Conservation (phyloP, 192 early-diverging fungal species). For the Coemansia sp. region DNA sequence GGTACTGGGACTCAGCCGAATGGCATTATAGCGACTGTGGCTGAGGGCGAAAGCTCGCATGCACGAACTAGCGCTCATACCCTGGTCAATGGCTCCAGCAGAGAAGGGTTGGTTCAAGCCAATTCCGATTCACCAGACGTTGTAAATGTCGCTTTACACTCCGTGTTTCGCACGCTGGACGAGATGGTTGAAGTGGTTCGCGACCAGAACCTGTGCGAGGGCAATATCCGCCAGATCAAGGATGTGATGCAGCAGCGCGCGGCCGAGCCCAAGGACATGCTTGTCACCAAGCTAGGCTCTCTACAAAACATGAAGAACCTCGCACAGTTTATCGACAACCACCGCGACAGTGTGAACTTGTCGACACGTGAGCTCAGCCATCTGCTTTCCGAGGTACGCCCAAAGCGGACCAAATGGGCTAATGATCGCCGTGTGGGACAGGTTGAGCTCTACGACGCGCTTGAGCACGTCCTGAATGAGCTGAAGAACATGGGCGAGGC, state of each 20-base stretch:
- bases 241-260: slow-evolving; percentile 25
- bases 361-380: slow-evolving; percentile 70
- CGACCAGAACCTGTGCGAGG: slow-evolving; percentile 31
- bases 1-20: not conserved
- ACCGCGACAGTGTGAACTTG: slow-evolving; percentile 62
- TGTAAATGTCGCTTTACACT: slow-evolving; percentile 12
- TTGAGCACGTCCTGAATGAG: slow-evolving; percentile 79
- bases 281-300: slow-evolving; percentile 42
- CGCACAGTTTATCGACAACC: slow-evolving; percentile 69
- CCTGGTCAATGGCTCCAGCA: not conserved
- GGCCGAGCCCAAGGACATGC: slow-evolving; percentile 50
- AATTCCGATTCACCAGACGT: not conserved
- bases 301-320: slow-evolving; percentile 64
- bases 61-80: not conserved
- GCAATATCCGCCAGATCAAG: slow-evolving; percentile 22
- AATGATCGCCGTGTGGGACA: slow-evolving; percentile 83
- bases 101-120: not conserved
- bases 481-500: slow-evolving; percentile 81
- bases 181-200: slow-evolving; percentile 36
- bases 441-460: slow-evolving; percentile 86
- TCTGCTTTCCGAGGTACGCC: slow-evolving; percentile 73
- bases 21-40: not conserved
- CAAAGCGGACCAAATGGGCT: slow-evolving; percentile 85
- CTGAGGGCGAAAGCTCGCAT: not conserved
- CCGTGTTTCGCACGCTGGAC: slow-evolving; percentile 49